phyloP scores from a whole-genome alignment of 352 stramenopile species.

The Thraustotheca clavata region DNA sequence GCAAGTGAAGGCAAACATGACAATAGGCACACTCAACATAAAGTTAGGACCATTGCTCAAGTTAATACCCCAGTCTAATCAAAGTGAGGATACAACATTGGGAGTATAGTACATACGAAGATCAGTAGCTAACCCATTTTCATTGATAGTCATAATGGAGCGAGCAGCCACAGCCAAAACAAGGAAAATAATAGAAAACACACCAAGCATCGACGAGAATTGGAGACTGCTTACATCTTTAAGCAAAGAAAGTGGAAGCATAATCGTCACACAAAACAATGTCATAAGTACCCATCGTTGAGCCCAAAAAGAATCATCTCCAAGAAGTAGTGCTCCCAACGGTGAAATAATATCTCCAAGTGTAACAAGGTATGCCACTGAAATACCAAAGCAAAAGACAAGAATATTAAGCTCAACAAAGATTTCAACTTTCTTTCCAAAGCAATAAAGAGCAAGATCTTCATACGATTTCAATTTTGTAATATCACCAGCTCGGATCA shows the following conservation, averaged over 20 bases:
- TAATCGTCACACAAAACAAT: slow-evolving; percentile 62
- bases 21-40: slow-evolving; percentile 80
- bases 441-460: slow-evolving; percentile 75
- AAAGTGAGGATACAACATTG: background rate
- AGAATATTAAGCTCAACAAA: slow-evolving; percentile 82
- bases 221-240: slow-evolving; percentile 80
- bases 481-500: slow-evolving; percentile 67
- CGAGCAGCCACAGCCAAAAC: slow-evolving; percentile 69
- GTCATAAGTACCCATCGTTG: slow-evolving; percentile 76
- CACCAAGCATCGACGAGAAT: slow-evolving; percentile 75
- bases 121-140: slow-evolving; percentile 46
- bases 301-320: slow-evolving; percentile 40
- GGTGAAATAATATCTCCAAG: slow-evolving; percentile 75
- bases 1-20: slow-evolving; percentile 86
- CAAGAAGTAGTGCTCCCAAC: slow-evolving; percentile 65
- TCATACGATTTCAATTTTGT: slow-evolving; percentile 85
- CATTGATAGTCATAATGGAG: slow-evolving; percentile 58
- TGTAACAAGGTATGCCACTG: slow-evolving; percentile 75
- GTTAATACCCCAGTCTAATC: slow-evolving; percentile 52
- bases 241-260: slow-evolving; percentile 73
- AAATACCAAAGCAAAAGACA: slow-evolving; percentile 80
- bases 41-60: slow-evolving; percentile 57
- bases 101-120: slow-evolving; percentile 26
- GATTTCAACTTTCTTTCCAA: slow-evolving; percentile 71
- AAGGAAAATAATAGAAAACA: slow-evolving; percentile 80